These are phyloP conservation scores for Epichloe aotearoae DNA, from an alignment of 2,329 filamentous ascomycete species.

Conservation along the genomic window DNA sequence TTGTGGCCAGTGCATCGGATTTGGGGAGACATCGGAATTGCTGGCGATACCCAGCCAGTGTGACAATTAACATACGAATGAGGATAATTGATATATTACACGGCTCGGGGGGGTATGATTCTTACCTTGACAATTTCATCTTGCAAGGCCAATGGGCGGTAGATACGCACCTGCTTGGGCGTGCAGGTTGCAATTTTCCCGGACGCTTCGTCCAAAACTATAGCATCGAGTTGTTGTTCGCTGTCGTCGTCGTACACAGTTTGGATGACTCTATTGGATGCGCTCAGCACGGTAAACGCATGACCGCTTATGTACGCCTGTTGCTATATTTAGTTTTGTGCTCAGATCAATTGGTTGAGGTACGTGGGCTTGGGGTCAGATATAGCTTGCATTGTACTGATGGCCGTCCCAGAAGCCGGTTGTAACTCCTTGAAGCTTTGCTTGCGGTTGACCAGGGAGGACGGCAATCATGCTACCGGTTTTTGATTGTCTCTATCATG, in stretches of 20 bases:
- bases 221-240: slow-evolving; percentile 51
- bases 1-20: too few relatives aligned
- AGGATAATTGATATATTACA: background rate
- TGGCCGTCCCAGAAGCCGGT: slow-evolving; percentile 60
- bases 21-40: too few relatives aligned
- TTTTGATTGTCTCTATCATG: slow-evolving; percentile 2
- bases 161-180: slow-evolving; percentile 54
- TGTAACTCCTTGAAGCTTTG: slow-evolving; percentile 64
- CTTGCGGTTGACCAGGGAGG: slow-evolving; percentile 65
- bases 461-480: slow-evolving; percentile 55
- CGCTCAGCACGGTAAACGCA: slow-evolving; percentile 71
- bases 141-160: slow-evolving; percentile 58
- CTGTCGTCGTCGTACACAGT: slow-evolving; percentile 77
- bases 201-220: slow-evolving; percentile 67
- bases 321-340: slow-evolving; percentile 2
- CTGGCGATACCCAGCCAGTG: too few relatives aligned
- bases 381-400: slow-evolving; percentile 53
- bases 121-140: slow-evolving; percentile 61
- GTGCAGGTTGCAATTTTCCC: slow-evolving; percentile 77
- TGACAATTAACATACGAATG: too few relatives aligned
- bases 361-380: background rate
- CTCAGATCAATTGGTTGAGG: background rate
- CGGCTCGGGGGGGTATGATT: background rate
- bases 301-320: slow-evolving; percentile 84
- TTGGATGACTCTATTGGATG: slow-evolving; percentile 63